A percentile compares a stretch with the other conserved stretches of the same genome.
Evolutionary conservation across 225 moss, liverwort and hornwort species (phyloP).

Genomic region (Pseudoscleropodium purum): DNA sequence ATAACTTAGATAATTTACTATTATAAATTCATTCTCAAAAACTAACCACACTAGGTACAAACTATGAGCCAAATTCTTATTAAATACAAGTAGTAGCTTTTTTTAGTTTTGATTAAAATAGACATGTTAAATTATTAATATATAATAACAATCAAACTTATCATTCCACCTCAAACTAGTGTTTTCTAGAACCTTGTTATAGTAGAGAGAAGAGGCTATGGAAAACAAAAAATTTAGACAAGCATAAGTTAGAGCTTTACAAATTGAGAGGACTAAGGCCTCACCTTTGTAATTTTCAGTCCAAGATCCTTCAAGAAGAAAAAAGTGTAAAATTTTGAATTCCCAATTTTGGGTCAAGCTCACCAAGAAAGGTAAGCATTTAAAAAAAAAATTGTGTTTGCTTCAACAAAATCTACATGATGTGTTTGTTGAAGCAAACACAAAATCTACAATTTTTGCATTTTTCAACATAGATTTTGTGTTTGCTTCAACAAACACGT

Average conservation of each 20-base stretch:
- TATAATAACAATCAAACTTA: neutral
- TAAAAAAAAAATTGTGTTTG: no score
- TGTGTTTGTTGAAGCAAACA: no score
- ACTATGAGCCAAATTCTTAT: neutral
- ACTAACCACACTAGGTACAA: accelerated
- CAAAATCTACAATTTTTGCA: no score
- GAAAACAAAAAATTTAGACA: neutral
- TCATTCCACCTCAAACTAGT: neutral
- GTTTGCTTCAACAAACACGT: no score
- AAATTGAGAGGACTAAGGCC: neutral
- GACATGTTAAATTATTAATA: accelerated
- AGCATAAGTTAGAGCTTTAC: neutral
- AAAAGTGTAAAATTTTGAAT: neutral
- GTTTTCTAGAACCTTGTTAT: neutral
- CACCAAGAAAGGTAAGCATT: neutral
- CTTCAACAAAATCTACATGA: no score
- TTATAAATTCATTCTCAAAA: neutral
- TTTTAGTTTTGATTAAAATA: neutral
- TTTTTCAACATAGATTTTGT: no score
- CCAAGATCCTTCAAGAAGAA: neutral
- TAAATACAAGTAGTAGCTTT: neutral
- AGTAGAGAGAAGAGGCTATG: neutral
- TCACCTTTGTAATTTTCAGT: neutral
- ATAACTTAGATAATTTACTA: neutral
- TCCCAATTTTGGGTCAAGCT: neutral